Evolutionary conservation across 768 basidiomycete species (phyloP).

Genomic region (Xanthoconium purpureum): DNA sequence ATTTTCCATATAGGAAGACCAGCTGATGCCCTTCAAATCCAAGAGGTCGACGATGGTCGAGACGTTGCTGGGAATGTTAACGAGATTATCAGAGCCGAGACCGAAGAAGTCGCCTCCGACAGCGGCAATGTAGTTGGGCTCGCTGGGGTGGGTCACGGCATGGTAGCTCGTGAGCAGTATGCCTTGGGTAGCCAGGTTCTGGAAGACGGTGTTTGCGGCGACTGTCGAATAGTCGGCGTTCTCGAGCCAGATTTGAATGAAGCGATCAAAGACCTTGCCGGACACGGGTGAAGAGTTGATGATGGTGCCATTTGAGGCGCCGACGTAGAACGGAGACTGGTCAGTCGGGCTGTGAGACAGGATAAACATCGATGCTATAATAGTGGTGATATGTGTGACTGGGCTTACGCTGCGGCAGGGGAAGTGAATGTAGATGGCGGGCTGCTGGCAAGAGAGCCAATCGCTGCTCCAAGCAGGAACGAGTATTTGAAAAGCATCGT

Average conservation of each 20-base stretch:
- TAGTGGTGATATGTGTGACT: neutral
- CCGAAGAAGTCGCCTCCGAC: neutral
- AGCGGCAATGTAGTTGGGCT: constrained; percentile 48
- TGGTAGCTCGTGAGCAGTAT: constrained; percentile 47
- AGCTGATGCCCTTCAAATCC: constrained; percentile 53
- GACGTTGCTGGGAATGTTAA: constrained; percentile 41
- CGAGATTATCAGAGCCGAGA: neutral
- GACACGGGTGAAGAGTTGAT: constrained; percentile 35
- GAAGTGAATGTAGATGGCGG: constrained; percentile 23
- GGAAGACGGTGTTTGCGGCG: constrained; percentile 18
- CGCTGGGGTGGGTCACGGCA: constrained; percentile 52
- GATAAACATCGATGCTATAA: neutral
- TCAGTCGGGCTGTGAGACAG: constrained; percentile 22
- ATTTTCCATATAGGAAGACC: constrained; percentile 60
- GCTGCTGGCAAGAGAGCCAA: constrained; percentile 14
- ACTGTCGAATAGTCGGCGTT: constrained; percentile 46
- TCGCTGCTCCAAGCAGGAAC: constrained; percentile 11
- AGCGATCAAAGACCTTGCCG: constrained; percentile 44
- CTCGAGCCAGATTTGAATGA: constrained; percentile 59
- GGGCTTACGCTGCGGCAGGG: constrained; percentile 27
- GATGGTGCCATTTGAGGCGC: constrained; percentile 41
- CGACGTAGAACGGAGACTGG: constrained; percentile 39
- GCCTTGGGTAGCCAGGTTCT: constrained; percentile 46
- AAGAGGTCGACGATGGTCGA: constrained; percentile 58
- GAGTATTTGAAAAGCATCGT: constrained; percentile 12